phyloP scores from a whole-genome alignment of 257 asterid genomes.

The Nicotiana tomentosiformis region DNA sequence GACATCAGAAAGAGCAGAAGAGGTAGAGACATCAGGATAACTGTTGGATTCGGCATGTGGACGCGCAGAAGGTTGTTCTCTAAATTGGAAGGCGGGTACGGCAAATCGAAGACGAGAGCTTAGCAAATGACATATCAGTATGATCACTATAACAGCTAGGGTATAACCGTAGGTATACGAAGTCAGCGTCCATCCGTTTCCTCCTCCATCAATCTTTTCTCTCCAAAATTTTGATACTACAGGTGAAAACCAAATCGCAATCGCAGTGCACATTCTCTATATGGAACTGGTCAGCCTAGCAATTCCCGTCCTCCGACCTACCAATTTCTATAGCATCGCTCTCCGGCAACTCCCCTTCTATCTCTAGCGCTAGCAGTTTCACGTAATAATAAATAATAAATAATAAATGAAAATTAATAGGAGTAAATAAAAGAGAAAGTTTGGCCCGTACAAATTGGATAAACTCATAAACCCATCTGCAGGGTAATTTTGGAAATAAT shows the following conservation, averaged over 20 bases:
- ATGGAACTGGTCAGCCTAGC: neutral
- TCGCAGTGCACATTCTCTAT: neutral
- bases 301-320: neutral
- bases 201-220: conserved; percentile 11
- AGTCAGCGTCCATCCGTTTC: neutral
- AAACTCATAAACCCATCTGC: neutral
- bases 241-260: neutral
- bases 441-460: neutral
- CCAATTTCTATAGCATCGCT: neutral
- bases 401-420: neutral
- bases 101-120: neutral
- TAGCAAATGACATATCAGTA: conserved; percentile 18
- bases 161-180: conserved; percentile 7
- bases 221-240: conserved; percentile 1
- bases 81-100: neutral
- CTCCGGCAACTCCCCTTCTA: neutral
- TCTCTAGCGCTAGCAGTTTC: neutral
- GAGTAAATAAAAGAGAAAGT: neutral
- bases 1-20: conserved; percentile 3
- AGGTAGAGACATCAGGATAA: neutral
- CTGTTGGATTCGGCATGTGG: neutral
- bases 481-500: neutral
- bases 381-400: no score
- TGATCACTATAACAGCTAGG: conserved; percentile 17
- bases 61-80: neutral